phyloP scores from a whole-genome alignment of 192 early-diverging fungal genomes.

The Coemansia sp. region DNA sequence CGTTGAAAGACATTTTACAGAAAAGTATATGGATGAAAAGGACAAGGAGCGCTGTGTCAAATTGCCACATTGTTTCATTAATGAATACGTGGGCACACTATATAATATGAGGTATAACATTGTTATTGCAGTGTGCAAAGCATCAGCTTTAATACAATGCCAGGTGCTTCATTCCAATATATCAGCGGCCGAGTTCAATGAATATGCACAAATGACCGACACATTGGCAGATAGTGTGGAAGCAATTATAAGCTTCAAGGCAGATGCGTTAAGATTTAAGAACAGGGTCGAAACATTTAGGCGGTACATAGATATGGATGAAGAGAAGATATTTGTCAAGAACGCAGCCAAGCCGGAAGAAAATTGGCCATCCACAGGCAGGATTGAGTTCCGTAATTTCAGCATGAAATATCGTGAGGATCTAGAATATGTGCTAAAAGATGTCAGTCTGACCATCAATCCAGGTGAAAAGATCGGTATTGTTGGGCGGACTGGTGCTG shows the following conservation, averaged over 20 bases:
- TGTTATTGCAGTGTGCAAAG: too few species aligned
- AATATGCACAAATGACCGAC: not conserved
- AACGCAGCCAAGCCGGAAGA: constrained; percentile 25
- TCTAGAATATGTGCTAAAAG: constrained; percentile 58
- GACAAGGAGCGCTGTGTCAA: not conserved
- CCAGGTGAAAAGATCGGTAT: constrained; percentile 66
- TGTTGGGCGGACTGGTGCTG: constrained; percentile 80
- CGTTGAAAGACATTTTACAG: too few species aligned
- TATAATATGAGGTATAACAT: too few species aligned
- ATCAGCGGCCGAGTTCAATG: constrained; percentile 17
- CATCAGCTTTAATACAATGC: too few species aligned
- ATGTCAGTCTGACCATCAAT: constrained; percentile 60
- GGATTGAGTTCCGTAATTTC: constrained; percentile 60
- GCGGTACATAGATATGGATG: not conserved
- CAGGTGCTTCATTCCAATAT: not conserved
- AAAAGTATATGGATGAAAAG: not conserved
- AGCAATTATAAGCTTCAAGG: not conserved
- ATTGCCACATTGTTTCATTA: too few species aligned
- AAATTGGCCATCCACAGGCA: constrained; percentile 65
- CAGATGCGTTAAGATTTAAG: not conserved
- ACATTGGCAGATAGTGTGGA: not conserved
- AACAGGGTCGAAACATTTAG: not conserved
- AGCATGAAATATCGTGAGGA: constrained; percentile 62
- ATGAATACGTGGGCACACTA: too few species aligned
- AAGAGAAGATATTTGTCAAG: not conserved